These are phyloP conservation scores for Solanum tarapatanum DNA, from an alignment of 257 asterid species.

Conservation along the genomic window DNA sequence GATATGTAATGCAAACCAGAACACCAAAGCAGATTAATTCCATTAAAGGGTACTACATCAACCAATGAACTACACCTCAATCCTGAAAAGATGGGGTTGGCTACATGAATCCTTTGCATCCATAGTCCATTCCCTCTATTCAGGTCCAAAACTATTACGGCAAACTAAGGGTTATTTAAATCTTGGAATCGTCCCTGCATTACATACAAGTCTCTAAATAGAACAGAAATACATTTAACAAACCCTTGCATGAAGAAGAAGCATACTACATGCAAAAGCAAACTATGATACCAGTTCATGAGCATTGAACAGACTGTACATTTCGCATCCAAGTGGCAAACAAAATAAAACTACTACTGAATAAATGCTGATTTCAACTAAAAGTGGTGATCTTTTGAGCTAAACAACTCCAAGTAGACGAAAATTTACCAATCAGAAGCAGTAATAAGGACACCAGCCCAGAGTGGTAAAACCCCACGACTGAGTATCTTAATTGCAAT, in stretches of 20 bases:
- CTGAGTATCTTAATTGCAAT: slow-evolving; percentile 86
- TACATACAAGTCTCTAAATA: background rate
- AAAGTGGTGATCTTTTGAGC: background rate
- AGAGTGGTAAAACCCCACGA: slow-evolving; percentile 59
- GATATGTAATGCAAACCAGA: background rate
- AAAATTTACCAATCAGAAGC: slow-evolving; percentile 74
- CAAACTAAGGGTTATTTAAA: background rate
- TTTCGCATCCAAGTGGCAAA: background rate
- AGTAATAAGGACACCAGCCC: slow-evolving; percentile 88
- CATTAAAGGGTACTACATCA: background rate
- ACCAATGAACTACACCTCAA: background rate
- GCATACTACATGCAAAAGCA: background rate
- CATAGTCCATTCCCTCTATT: background rate
- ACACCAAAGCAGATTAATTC: background rate
- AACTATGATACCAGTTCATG: background rate
- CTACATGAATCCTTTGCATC: background rate
- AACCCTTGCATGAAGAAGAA: background rate
- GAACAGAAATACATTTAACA: background rate
- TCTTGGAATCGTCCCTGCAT: background rate
- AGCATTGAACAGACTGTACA: background rate
- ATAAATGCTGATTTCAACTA: background rate
- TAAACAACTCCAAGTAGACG: background rate
- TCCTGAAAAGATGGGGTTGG: background rate
- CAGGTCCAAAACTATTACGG: background rate
- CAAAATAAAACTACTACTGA: background rate